Evolutionary conservation across 2,329 filamentous ascomycete genomes (phyloP).

Genomic region (Aspergillus fumigatiaffinis): DNA sequence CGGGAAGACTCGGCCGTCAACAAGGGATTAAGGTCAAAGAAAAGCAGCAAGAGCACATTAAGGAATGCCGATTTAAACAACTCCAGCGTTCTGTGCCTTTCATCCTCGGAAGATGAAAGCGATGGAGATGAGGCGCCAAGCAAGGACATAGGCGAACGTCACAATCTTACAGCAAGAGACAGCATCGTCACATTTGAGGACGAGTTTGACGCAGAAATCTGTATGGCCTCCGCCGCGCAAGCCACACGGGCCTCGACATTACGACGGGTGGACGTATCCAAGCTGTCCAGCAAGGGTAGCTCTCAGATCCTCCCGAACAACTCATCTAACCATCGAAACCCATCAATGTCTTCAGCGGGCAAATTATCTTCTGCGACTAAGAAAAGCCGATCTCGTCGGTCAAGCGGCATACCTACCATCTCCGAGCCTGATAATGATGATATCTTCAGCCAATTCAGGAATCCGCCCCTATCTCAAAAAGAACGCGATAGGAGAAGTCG

Average conservation of each 20-base stretch:
- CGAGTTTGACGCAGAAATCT: constrained; percentile 38
- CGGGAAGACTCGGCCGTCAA: constrained; percentile 11
- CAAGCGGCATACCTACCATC: constrained; percentile 31
- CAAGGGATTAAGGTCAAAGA: constrained; percentile 29
- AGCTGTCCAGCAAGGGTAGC: constrained; percentile 23
- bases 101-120: constrained; percentile 47
- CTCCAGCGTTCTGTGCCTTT: constrained; percentile 46
- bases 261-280: constrained; percentile 26
- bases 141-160: constrained; percentile 9
- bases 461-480: constrained; percentile 17
- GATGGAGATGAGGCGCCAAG: constrained; percentile 28
- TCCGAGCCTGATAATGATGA: constrained; percentile 29
- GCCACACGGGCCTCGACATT: constrained; percentile 26
- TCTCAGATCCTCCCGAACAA: constrained; percentile 19
- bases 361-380: constrained; percentile 23
- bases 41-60: constrained; percentile 37
- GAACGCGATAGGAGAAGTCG: constrained; percentile 40
- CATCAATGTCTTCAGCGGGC: constrained; percentile 25
- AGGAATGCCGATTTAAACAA: constrained; percentile 40
- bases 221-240: constrained; percentile 38
- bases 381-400: constrained; percentile 25
- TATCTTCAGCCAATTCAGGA: constrained; percentile 19
- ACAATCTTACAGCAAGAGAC: constrained; percentile 26
- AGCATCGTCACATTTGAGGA: constrained; percentile 40
- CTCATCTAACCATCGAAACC: constrained; percentile 16